These are phyloP conservation scores for Aspergillus amoenus DNA, from an alignment of 2,329 filamentous ascomycete species.

Conservation along the genomic window DNA sequence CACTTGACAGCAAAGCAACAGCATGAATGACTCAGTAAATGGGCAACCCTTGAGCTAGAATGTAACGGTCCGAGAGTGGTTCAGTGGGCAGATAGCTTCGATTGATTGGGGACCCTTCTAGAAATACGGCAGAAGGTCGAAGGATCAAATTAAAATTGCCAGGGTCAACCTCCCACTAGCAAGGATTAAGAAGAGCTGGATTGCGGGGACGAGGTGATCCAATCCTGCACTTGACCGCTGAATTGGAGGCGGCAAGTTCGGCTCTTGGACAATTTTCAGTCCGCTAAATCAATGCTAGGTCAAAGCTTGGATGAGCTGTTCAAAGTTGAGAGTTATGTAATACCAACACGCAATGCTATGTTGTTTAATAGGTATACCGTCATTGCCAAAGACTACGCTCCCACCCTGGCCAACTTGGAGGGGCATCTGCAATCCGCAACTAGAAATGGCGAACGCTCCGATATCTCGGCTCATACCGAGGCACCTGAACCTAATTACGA, in stretches of 20 bases:
- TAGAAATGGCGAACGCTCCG: too few relatives aligned
- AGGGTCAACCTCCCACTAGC: too few relatives aligned
- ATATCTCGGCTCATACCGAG: too few relatives aligned
- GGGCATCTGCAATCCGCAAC: too few relatives aligned
- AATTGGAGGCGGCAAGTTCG: not conserved
- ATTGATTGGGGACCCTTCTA: not conserved
- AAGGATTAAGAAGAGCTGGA: too few relatives aligned
- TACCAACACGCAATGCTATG: not conserved
- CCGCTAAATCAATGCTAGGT: not conserved
- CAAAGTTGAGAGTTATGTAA: not conserved
- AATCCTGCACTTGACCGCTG: too few relatives aligned
- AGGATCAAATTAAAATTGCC: not conserved
- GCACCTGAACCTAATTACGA: too few relatives aligned
- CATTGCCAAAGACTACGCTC: too few relatives aligned
- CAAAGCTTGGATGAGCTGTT: not conserved
- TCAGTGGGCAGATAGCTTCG: not conserved
- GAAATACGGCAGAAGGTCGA: conserved; percentile 2
- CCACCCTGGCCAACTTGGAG: too few relatives aligned
- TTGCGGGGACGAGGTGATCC: too few relatives aligned
- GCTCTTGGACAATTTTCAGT: not conserved
- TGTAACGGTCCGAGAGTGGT: not conserved
- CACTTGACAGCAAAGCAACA: not conserved
- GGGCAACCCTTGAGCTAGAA: not conserved
- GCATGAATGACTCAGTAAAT: not conserved
- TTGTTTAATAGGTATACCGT: not conserved